Base-by-base conservation (phyloP, 257 asterid genomes). In the Catharanthus roseus region DNA sequence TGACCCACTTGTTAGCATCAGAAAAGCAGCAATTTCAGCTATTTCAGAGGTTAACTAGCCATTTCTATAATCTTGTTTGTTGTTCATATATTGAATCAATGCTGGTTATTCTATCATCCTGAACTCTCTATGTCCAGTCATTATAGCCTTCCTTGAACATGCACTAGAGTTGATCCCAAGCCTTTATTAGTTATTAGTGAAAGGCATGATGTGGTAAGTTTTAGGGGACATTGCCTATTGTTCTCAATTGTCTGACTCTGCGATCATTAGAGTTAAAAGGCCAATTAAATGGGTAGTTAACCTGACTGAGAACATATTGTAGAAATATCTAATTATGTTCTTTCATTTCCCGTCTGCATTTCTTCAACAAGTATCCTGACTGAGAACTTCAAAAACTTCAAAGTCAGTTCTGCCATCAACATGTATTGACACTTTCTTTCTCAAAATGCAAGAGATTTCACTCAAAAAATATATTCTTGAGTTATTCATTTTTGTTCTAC, bases 1-100 rank as follows among this genome's bases (percentile, higher is more conserved):
- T 26, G 97, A 93, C 82, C 96, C 97, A 67, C 96, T 93, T 77
- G 90, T 93, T 82, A 93, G 99, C 85, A 93, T 91, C 44, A 83
- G 99, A 78, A 93, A 91, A 86, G 95, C 84, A 56, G 99, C 96
- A 60, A 69, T 88, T 36, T 81, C 89, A 24, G 95, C 99, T 69
- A 79, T 93, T 45, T 91, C 99, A 24, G 99, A 93, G 99, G 99
- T 93, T 77, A 77, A 72, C n/a, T 69, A 63, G 68, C 54, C 62
- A 77, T 77, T 57, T 58, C 72, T 69, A 64, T 60, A 23, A 55
- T 53, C 24, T 71, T 38, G 39, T 65, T 36, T 67, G 65, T 71
- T 36, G 61, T 49, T 31, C 58, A 6, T 0, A 1, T 6, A 29
- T 26, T 62, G 4, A 47, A 28, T 50, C 62, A 1, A 0, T 70